Base-by-base conservation (phyloP, 1,284 basidiomycete species). In the Heterobasidion annosum region DNA sequence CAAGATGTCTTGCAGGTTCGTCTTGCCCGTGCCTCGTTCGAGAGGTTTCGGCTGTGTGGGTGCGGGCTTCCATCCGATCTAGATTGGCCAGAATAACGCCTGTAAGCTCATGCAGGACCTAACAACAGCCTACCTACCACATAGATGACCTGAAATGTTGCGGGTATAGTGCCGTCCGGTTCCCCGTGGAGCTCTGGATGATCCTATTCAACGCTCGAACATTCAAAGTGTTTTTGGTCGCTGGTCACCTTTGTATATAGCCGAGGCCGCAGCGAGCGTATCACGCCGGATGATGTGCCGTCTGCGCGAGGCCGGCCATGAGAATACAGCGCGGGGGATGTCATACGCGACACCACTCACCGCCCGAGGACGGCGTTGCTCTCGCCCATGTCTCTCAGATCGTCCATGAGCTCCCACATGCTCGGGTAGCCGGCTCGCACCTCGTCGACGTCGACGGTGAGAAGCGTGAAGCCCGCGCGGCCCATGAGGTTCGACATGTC, bases 1-100 rank as follows among this genome's bases (percentile, higher is more conserved):
- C 48, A 95, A 68, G 13, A 92, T 77, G 48, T 98, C 90, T 68
- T 91, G 91, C 51, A 99, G 70, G 62, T 79, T 92, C 0, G 83
- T 81, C 68, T 89, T 73, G 2, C 83, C 96, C 2, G 85, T 80
- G n/a, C 96, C 96, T 63, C 93, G 75, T 65, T 89, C 81, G 4
- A 96, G 74, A 0, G 94, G 85, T 67, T 93, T 88, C 5, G 88
- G 90, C 69, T 98, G 93, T 25, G 70, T 84, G 0, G 88, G 82
- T 2, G 85, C 80, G 16, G 95, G 93, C 66, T 95, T 98, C 96
- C 97, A 99, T n/a, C 97, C 96, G 68, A 99, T 98, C 93, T 96
- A 61, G 57, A 33, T 40, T 50, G 49, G 44, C 47, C 18, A 25
- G 25, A 25, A 25, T 0, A 25, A 25, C 4, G 25, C 25, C 25